Evolutionary conservation across 768 basidiomycete species (phyloP), one percentile per base, ranked within the genome.

Genomic region (Suillus luteus): DNA sequence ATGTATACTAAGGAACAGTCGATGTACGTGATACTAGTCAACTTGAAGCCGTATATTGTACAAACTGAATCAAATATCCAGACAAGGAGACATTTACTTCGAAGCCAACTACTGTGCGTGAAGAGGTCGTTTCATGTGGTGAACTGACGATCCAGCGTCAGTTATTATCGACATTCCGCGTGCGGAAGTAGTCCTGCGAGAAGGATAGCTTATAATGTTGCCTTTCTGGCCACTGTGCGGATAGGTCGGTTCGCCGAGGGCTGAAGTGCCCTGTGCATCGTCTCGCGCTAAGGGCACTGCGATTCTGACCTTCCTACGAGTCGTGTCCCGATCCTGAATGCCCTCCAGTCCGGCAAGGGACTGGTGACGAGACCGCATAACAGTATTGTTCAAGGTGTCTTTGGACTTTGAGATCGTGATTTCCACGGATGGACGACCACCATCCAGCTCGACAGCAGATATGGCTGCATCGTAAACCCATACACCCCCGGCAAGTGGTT

Each of bases 391-490:
- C 27, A 60, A 12, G 14, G 22, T 35, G 46, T 60, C 57, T 52
- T 52, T 66, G 2, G 64, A 41, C 17, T 40, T 41, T 2, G 63
- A 67, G 27, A 72, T 65, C 33, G 72, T 68, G 14, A 71, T 72
- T 46, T 71, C 72, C 24, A 75, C 41, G 11, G 64, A 58, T 14
- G 68, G 65, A 33, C 63, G 67, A 41, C 65, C 10, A 0, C 70
- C 68, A 2, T 64, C 40, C 33, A 70, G 65, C 62, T 84, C 84
- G 9, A 74, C 67, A 11, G 79, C 80, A 33, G 85, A 81, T 44
- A 82, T 72, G 3, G 79, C 78, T n/a, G 83, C 80, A 54, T 82
- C 78, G 67, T 85, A 86, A 5, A 84, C 76, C 85, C 85, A 86
- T 10, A 66, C 68, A 7, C 69, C 67, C 44, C 66, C 63, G 70